Evolutionary conservation across 2,329 filamentous ascomycete species (phyloP), one percentile per base, ranked within the genome.

Genomic region (Lachnellula occidentalis): DNA sequence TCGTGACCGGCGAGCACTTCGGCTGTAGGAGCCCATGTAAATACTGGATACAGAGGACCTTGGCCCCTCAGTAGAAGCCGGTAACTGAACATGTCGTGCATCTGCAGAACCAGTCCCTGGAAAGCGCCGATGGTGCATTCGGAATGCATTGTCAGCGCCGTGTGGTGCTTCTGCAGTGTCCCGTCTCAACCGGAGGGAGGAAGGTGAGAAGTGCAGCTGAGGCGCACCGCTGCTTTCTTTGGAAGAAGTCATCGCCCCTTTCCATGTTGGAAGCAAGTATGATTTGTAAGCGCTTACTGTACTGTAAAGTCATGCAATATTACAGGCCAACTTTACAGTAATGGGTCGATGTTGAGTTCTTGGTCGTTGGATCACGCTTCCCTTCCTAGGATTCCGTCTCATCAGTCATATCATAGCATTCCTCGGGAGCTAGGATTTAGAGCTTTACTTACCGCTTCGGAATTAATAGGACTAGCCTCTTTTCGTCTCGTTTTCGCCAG

Each of bases 11-110:
- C 61, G 61, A n/a, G 65, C 63, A 52, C 58, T 60, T 11, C 54
- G 57, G 45, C 56, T 54, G 51, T 66, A 71, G 6, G 69, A 71
- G 27, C 69, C 68, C 57, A 65, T 62, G 41, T 70, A 70, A 11
- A 70, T 67, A 47, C 65, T 67, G 1, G 66, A 61, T 17, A 59
- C 54, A 9, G 61, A 53, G 17, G 61, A 60, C 51, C 51, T 59
- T 12, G 58, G 50, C 34, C 55, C 58, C 22, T 58, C 58, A 27
- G 50, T 52, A 3, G 62, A 61, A 17, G 61, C 59, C 43, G 60
- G 57, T 17, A 67, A 58, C 9, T 61, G 62, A 27, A 69, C 61
- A 50, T 67, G 66, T 51, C 58, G 67, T 15, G 46, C 55, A 24
- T 59, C 52, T 9, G 48, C 48, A 47, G 49, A 34, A 11, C 51